These are phyloP conservation scores for Boechera stricta DNA, from an alignment of 345 rosid species.

Conservation along the genomic window DNA sequence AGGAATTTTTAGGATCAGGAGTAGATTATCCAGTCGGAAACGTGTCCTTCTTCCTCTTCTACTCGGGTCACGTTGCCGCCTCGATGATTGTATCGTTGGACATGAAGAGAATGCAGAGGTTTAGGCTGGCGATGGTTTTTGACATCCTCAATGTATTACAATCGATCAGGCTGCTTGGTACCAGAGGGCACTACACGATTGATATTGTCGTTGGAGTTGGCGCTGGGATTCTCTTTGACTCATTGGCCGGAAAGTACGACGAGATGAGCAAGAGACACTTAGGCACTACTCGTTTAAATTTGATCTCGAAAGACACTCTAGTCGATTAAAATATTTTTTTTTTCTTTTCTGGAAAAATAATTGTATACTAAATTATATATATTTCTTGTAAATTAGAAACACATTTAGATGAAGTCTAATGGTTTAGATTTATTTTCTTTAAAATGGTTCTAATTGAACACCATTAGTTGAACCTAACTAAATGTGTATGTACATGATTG, in stretches of 20 bases:
- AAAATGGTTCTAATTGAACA: background rate
- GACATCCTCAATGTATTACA: conserved; percentile 79
- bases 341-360: background rate
- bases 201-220: conserved; percentile 88
- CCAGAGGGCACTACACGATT: conserved; percentile 91
- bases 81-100: conserved; percentile 87
- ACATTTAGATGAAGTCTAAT: conserved; percentile 15
- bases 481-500: background rate
- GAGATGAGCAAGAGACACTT: conserved; percentile 45
- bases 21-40: conserved; percentile 94
- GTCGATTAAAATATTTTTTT: conserved; percentile 11
- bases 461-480: background rate
- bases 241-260: conserved; percentile 78
- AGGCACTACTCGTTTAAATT: conserved; percentile 17
- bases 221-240: conserved; percentile 79
- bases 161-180: conserved; percentile 69
- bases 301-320: conserved; percentile 27
- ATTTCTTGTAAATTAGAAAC: conserved; percentile 25
- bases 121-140: conserved; percentile 67
- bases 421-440: conserved; percentile 20
- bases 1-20: conserved; percentile 93
- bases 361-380: background rate
- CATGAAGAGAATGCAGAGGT: conserved; percentile 77
- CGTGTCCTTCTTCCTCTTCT: conserved; percentile 91
- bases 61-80: conserved; percentile 91